phyloP scores from a whole-genome alignment of 352 stramenopile species.

The Blastocystis sp. region DNA sequence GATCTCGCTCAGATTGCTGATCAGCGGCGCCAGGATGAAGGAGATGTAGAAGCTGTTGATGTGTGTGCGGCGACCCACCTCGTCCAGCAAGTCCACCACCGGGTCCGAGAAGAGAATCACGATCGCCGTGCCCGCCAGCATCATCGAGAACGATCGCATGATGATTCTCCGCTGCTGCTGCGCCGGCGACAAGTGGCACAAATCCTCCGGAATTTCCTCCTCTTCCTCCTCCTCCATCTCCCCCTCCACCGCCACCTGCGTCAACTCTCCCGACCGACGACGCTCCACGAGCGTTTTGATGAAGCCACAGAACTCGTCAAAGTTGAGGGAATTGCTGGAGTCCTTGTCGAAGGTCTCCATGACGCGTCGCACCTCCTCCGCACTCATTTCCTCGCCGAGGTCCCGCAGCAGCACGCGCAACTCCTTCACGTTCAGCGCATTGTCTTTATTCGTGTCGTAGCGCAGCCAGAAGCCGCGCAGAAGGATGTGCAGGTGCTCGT shows the following conservation, averaged over 20 bases:
- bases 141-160: constrained; percentile 78
- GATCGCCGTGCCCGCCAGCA: constrained; percentile 80
- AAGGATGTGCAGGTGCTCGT: constrained; percentile 72
- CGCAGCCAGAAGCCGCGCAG: constrained; percentile 79
- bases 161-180: constrained; percentile 88
- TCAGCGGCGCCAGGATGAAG: constrained; percentile 87
- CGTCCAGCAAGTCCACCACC: constrained; percentile 80
- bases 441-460: constrained; percentile 81
- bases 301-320: constrained; percentile 75
- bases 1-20: constrained; percentile 92
- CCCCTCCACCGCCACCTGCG: background rate
- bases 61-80: constrained; percentile 63
- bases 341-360: constrained; percentile 79
- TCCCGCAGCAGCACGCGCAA: constrained; percentile 81
- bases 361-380: constrained; percentile 71
- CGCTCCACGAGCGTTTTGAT: constrained; percentile 37
- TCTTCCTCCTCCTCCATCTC: constrained; percentile 61
- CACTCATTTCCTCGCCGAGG: constrained; percentile 75
- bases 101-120: constrained; percentile 89
- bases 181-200: constrained; percentile 79
- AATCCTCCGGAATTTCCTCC: constrained; percentile 76
- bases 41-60: constrained; percentile 92
- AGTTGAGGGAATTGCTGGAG: constrained; percentile 77
- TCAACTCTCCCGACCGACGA: constrained; percentile 8
- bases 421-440: constrained; percentile 77